Base-by-base conservation (phyloP, 2,329 filamentous ascomycete species). In the Calonectria naviculata region DNA sequence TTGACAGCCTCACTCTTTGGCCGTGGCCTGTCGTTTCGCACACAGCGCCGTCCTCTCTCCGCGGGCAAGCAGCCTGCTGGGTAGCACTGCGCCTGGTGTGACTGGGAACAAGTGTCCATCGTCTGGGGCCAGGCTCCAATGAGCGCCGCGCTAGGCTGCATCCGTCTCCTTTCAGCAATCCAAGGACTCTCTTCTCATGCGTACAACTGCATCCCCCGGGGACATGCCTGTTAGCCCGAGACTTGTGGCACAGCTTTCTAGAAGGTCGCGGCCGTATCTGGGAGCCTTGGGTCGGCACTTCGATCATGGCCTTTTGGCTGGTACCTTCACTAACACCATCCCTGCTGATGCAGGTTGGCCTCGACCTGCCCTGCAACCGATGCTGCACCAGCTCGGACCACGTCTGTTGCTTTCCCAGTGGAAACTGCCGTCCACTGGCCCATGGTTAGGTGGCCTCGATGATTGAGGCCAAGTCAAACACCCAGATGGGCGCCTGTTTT, bases 1-100 rank as follows among this genome's bases (percentile, higher is more conserved):
- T 44, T 69, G 77, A 75, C 73, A 78, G 77, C 77, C 77, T 78
- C 77, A 78, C 74, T 78, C 60, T 71, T 74, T 42, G 65, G 44
- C 42, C 52, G 56, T 71, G 70, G 69, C 67, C 71, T 73, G 68
- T 73, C 69, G 69, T 62, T 71, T 69, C 54, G 58, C 74, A 54
- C 73, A 64, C 56, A 49, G 36, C 41, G 26, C 68, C 73, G 73
- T 72, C n/a, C n/a, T 76, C 68, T 74, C 69, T 71, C 75, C 65
- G 56, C 63, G 68, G 68, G 56, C 26, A 62, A 62, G 21, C 61
- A 72, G 54, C 54, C 61, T 70, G 63, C 73, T 74, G 67, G 68
- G 76, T 78, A 68, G 75, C 69, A 78, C 74, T 78, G 56, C 71
- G 62, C 60, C 69, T 73, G 64, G 46, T 65, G 68, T 61, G 70